Base-by-base conservation (phyloP, 208 protist genomes). In the Vickermania spadyakhi region DNA sequence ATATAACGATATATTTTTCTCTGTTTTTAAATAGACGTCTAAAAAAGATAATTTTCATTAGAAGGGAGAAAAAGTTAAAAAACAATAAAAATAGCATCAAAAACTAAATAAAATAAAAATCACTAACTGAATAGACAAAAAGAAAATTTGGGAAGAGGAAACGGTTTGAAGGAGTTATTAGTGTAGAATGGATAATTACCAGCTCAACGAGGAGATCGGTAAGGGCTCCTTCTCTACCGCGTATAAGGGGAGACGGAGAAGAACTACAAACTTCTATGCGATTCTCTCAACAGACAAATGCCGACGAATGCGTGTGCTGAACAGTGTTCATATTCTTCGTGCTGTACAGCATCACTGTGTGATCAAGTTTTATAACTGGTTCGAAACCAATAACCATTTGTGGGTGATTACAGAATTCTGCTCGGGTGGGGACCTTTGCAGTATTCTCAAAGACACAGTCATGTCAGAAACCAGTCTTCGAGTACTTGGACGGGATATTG, bases 391-490 rank as follows among this genome's bases (percentile, higher is more conserved):
- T 52, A 97, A 98, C 72, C 96, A 98, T 62, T 62, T 98, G 31
- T 98, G 96, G 96, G 71, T 97, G n/a, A 97, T 98, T 60, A 81
- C 94, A 1, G 94, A 98, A 68, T 89, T 89, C 51, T 98, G 94
- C 79, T 80, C 84, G 2, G 93, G 93, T 27, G 87, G 91, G n/a
- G 81, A 97, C 66, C 70, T 97, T 55, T 62, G 80, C 45, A 81
- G 79, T 30, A 74, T 97, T 3, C 64, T 97, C 5, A 87, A 93
- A 56, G 69, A 71, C 26, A 45, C 36, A 18, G 57, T 65, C 26
- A 72, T 97, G 27, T 89, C 74, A 31, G 76, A 79, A 55, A 52
- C 60, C 23, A 81, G 78, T n/a, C 78, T 97, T 49, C 78, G 83
- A 30, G 67, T 84, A 22, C 92, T 91, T 56, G 86, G 72, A 26